These are phyloP conservation scores for Cucumis cinereus DNA, from an alignment of 306 rosid genomes.

Conservation along the genomic window DNA sequence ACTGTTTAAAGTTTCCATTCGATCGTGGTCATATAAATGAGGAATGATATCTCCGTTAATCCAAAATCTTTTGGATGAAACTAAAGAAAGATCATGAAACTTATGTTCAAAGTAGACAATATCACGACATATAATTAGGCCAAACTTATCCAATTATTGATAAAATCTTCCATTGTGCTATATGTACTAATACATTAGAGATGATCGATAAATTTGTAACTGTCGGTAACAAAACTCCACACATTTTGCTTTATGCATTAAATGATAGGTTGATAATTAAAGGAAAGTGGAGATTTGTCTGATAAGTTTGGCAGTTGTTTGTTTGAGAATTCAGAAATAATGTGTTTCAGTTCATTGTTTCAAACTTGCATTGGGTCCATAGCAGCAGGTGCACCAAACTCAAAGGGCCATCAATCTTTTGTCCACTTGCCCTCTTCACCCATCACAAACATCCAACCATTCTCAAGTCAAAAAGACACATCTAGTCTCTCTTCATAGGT, in stretches of 20 bases:
- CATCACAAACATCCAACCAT: background rate
- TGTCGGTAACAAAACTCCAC: no score
- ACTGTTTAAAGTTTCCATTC: no score
- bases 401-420: background rate
- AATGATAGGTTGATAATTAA: background rate
- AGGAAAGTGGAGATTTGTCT: background rate
- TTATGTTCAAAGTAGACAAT: no score
- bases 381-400: background rate
- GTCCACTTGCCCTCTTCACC: background rate
- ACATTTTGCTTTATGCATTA: background rate
- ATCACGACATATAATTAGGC: no score
- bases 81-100: no score
- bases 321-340: background rate
- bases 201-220: no score
- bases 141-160: no score
- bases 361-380: background rate
- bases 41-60: no score
- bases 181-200: no score
- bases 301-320: background rate
- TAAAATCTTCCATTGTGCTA: no score
- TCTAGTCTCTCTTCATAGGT: background rate
- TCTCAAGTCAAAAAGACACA: conserved; percentile 7
- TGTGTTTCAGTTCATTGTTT: background rate
- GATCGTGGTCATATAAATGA: no score
- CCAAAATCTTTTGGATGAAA: no score